These are phyloP conservation scores for Saccharomycopsis olivae DNA, from an alignment of 805 yeast genomes.

Conservation along the genomic window DNA sequence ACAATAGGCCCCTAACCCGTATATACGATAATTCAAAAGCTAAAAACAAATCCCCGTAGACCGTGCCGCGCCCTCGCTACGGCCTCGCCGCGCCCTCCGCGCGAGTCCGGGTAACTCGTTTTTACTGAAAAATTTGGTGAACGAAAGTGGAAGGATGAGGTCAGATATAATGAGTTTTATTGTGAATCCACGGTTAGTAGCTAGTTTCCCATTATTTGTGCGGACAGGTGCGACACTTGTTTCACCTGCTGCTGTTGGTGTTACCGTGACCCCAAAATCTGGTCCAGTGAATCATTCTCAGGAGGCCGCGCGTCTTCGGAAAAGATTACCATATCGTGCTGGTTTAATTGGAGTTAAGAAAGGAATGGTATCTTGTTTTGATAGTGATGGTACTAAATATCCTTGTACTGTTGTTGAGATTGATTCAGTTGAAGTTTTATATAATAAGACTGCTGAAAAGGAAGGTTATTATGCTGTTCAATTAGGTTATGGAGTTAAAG, in stretches of 20 bases:
- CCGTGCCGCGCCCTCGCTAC: too few species aligned
- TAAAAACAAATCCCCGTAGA: too few species aligned
- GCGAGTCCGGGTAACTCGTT: too few species aligned
- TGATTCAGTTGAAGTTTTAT: slow-evolving; percentile 77
- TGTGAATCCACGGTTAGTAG: too few species aligned
- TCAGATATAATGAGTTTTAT: too few species aligned
- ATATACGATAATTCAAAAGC: too few species aligned
- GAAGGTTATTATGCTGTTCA: slow-evolving; percentile 83
- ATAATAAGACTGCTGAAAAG: slow-evolving; percentile 54
- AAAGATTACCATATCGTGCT: slow-evolving; percentile 63
- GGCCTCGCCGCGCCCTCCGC: too few species aligned
- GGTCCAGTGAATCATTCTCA: slow-evolving; percentile 42
- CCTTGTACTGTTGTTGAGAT: slow-evolving; percentile 87
- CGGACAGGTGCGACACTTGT: slow-evolving; percentile 28
- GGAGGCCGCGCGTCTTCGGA: slow-evolving; percentile 59
- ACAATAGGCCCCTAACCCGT: slow-evolving; percentile 7
- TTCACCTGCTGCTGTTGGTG: slow-evolving; percentile 26
- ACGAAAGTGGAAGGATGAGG: too few species aligned
- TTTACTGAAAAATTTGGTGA: too few species aligned
- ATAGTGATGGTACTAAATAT: slow-evolving; percentile 52
- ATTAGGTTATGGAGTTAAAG: slow-evolving; percentile 71
- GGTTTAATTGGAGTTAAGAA: slow-evolving; percentile 78
- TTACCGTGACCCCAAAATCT: slow-evolving; percentile 1
- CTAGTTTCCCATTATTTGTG: too few species aligned
- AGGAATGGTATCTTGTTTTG: slow-evolving; percentile 85